phyloP scores from a whole-genome alignment of 1,284 basidiomycete genomes.

The Sporisorium scitamineum region DNA sequence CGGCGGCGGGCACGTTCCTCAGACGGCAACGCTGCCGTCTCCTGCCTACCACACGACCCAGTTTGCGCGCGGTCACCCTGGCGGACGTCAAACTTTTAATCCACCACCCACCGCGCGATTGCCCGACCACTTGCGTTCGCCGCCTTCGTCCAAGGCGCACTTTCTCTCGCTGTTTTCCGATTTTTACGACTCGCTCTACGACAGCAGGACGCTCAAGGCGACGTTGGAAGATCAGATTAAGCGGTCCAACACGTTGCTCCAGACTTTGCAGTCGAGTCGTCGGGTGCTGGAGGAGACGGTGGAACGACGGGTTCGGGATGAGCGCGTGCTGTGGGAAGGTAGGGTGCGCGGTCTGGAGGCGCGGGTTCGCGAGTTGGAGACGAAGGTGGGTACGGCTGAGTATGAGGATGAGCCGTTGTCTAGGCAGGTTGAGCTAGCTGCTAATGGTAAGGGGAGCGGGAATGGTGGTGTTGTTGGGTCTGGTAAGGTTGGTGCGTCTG shows the following conservation, averaged over 20 bases:
- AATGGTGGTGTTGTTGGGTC: background rate
- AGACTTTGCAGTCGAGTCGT: conserved; percentile 64
- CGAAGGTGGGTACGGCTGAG: conserved; percentile 29
- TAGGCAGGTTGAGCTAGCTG: conserved; percentile 2
- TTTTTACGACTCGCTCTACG: conserved; percentile 66
- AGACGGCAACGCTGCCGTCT: conserved; percentile 61
- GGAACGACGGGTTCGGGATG: conserved; percentile 59
- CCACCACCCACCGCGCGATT: conserved; percentile 37
- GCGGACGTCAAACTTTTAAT: conserved; percentile 31
- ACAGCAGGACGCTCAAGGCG: conserved; percentile 66
- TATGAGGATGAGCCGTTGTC: conserved; percentile 19
- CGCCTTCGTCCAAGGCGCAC: conserved; percentile 58
- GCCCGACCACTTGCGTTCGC: conserved; percentile 57
- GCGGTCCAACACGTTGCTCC: conserved; percentile 64
- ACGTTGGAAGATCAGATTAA: conserved; percentile 67
- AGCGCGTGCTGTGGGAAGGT: conserved; percentile 57
- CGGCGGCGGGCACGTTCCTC: conserved; percentile 55
- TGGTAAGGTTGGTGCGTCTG: background rate
- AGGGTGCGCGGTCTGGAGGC: conserved; percentile 57
- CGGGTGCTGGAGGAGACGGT: conserved; percentile 64
- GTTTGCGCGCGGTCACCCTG: conserved; percentile 37
- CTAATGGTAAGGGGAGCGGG: background rate
- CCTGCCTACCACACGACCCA: conserved; percentile 65
- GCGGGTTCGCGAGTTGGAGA: conserved; percentile 51
- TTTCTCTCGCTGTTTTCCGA: conserved; percentile 66